Base-by-base conservation (phyloP, 257 asterid species). In the Gentiana straminea region DNA sequence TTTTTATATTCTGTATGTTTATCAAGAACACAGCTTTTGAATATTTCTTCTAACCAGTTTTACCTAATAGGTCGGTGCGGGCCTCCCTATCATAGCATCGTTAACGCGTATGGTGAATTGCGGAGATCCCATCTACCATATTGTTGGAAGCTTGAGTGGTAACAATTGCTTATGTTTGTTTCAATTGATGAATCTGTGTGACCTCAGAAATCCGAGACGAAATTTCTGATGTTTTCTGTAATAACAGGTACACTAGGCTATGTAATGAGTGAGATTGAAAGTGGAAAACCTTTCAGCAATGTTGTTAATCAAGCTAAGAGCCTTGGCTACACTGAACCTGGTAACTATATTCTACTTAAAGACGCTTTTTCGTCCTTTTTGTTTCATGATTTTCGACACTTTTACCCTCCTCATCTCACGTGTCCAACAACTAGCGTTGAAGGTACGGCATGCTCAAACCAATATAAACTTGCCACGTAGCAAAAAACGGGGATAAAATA, bases 261-360 rank as follows among this genome's bases (percentile, higher is more conserved):
- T 76, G 98, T 90, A 72, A 90, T 90, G 98, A 84, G 94, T 47
- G 86, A 90, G 74, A 89, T 90, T 65, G 95, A 86, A 78, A 75
- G 83, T 51, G 98, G 96, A 70, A 79, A 73, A 59, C 87, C 89
- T 56, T 86, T 90, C 65, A 24, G 98, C 75, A 72, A 86, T 57
- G 98, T 90, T 48, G 90, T 90, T 66, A 79, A 60, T 70, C 76
- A 77, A 70, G 98, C 98, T 33, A 90, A 90, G 74, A 72, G 52
- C 61, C 95, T 86, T 68, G 98, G 98, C 60, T 90, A 79, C 70
- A 86, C 98, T 58, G 98, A 90, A 81, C 98, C 96, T 69, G 98
- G 98, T 86, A 75, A 68, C 34, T 4, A 63, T 38, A 4, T 41
- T 41, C 37, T 35, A 54, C 33, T 41, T 50, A 24, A 24, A 24